phyloP scores from a whole-genome alignment of 495 filamentous ascomycete species.

The Articulospora tetracladia region DNA sequence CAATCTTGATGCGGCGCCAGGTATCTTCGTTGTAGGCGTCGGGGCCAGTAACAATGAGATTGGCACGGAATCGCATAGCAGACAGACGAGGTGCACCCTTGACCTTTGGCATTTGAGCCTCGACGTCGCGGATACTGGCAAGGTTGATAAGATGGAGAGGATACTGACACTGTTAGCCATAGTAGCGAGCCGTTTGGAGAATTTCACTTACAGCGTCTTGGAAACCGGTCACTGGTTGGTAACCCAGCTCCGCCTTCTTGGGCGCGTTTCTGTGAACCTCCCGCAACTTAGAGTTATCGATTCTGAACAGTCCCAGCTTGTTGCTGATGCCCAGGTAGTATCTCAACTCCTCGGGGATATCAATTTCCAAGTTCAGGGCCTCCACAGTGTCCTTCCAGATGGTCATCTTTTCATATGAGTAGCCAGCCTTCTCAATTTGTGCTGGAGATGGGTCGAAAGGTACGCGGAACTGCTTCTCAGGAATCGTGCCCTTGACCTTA shows the following conservation, averaged over 20 bases:
- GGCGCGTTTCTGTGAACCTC: constrained; percentile 77
- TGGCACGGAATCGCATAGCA: constrained; percentile 74
- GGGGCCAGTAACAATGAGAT: constrained; percentile 70
- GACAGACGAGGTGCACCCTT: constrained; percentile 46
- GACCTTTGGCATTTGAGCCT: constrained; percentile 48
- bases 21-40: constrained; percentile 65
- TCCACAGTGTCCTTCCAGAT: constrained; percentile 76
- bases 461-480: constrained; percentile 54
- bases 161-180: constrained; percentile 46
- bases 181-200: not conserved
- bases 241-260: constrained; percentile 59
- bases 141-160: constrained; percentile 80
- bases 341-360: constrained; percentile 45
- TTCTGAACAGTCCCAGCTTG: constrained; percentile 67
- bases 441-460: constrained; percentile 58
- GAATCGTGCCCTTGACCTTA: constrained; percentile 41
- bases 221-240: constrained; percentile 75
- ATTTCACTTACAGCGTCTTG: constrained; percentile 64
- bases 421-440: constrained; percentile 50
- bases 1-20: constrained; percentile 72
- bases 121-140: constrained; percentile 65
- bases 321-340: constrained; percentile 61
- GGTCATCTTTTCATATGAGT: constrained; percentile 57
- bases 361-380: constrained; percentile 56
- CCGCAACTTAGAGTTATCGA: constrained; percentile 56